These are phyloP conservation scores for Saccharomycopsis sp. DNA, from an alignment of 805 yeast genomes.

Conservation along the genomic window DNA sequence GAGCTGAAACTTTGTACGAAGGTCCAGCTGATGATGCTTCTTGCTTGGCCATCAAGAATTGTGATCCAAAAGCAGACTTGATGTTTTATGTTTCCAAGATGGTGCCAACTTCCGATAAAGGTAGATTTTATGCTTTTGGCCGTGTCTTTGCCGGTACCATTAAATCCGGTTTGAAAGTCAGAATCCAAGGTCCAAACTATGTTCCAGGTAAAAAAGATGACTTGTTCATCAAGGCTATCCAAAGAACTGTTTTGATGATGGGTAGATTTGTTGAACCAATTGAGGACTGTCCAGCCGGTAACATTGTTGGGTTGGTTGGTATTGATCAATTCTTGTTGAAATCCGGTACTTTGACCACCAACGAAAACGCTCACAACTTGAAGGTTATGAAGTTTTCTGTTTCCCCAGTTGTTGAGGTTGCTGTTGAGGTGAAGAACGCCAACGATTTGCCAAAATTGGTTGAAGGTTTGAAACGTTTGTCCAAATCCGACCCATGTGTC, in stretches of 20 bases:
- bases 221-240: constrained; percentile 92
- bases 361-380: constrained; percentile 96
- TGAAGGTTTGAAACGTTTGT: constrained; percentile 99
- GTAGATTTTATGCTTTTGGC: constrained; percentile 99
- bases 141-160: constrained; percentile 99
- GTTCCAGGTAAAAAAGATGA: constrained; percentile 98
- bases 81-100: constrained; percentile 99
- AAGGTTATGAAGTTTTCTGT: constrained; percentile 99
- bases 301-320: constrained; percentile 99
- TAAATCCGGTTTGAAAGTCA: constrained; percentile 96
- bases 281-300: constrained; percentile 99
- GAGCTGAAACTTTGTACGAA: constrained; percentile 98
- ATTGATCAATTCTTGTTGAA: constrained; percentile 98
- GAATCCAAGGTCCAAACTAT: constrained; percentile 99
- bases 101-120: constrained; percentile 99
- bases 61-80: constrained; percentile 97
- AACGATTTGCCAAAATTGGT: constrained; percentile 98
- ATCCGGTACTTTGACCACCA: constrained; percentile 98
- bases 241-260: constrained; percentile 99
- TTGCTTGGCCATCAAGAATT: constrained; percentile 89
- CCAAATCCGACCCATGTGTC: constrained; percentile 99
- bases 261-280: constrained; percentile 97
- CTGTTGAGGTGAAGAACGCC: constrained; percentile 99
- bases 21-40: constrained; percentile 94
- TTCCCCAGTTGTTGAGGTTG: constrained; percentile 99